Conservation (phyloP, 2,329 filamentous ascomycete species). For the Epicoccum nigrum region DNA sequence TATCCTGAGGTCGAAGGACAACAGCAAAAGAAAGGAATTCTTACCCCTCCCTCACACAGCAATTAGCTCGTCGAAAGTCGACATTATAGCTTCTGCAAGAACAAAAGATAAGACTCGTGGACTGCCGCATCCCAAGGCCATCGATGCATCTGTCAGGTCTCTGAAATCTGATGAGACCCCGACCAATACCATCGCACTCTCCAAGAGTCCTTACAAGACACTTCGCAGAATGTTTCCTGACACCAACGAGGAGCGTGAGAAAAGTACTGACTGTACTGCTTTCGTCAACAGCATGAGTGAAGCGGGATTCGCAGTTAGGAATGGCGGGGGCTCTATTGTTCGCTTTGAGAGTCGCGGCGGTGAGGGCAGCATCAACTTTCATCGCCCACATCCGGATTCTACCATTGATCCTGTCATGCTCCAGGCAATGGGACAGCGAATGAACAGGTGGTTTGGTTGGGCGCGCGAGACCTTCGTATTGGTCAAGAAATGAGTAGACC, state of each 20-base stretch:
- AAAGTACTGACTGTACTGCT: neutral
- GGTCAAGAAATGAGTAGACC: neutral
- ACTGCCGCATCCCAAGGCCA: too few species aligned
- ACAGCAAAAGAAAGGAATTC: too few species aligned
- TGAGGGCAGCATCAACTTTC: slow-evolving; percentile 31
- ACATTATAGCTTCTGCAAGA: too few species aligned
- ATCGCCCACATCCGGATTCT: slow-evolving; percentile 36
- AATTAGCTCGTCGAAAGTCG: neutral
- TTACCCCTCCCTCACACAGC: too few species aligned
- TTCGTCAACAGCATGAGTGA: slow-evolving; percentile 19
- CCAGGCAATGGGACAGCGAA: neutral
- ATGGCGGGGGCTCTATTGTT: slow-evolving; percentile 25
- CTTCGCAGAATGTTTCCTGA: neutral
- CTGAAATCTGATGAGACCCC: neutral
- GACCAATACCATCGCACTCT: neutral
- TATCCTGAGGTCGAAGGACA: too few species aligned
- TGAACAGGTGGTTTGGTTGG: slow-evolving; percentile 42
- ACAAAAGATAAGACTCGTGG: neutral
- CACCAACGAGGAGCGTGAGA: neutral
- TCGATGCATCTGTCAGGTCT: too few species aligned
- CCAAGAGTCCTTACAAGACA: neutral
- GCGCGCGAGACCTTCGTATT: slow-evolving; percentile 24
- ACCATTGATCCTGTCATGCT: slow-evolving; percentile 22
- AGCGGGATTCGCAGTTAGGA: slow-evolving; percentile 18
- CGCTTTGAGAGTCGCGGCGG: slow-evolving; percentile 17